Base-by-base conservation (phyloP, 176 grass and related monocot genomes). In the Tillandsia fasciculata region DNA sequence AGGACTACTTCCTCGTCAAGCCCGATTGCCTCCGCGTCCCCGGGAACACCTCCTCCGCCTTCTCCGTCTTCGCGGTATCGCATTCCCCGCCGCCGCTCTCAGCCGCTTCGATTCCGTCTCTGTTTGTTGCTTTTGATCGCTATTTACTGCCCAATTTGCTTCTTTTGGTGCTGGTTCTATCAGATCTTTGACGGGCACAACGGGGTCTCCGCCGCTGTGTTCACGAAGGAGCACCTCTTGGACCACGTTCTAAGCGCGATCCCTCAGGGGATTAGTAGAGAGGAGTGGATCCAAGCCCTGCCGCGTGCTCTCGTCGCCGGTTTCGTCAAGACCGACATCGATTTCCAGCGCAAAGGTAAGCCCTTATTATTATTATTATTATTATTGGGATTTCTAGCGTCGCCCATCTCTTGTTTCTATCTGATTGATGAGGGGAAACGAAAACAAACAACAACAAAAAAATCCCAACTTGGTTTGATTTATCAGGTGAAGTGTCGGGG, bases 181-280 rank as follows among this genome's bases (percentile, higher is more conserved):
- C 68, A 99, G 94, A 82, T 93, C 67, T 99, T 99, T 74, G 94
- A 99, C 66, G 94, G 89, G 13, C 94, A 99, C 82, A 93, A 99
- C 71, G 94, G 94, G 26, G 86, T 87, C 69, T 90, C 86, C 70
- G 94, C 89, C 72, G 89, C 87, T 53, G 84, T 99, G 72, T 99
- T 92, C 80, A 83, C 89, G 68, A 99, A 88, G 74, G 94, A 99
- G 82, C 80, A 93, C 57, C 81, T 99, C 81, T 79, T 93, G 48
- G 94, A 92, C 53, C 79, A 97, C 71, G 89, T 97, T 28, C 90
- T 97, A 82, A 97, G 89, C 59, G 89, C 94, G 42, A 83, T 97
- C 59, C 94, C 94, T 24, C 76, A 85, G 68, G 94, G 94, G 52
- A 87, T 92, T 74, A 73, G 68, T 68, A 82, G 86, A 26, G 94